Evolutionary conservation across 1,139 yeast species (phyloP).

Genomic region (Kodamaea alishanica): DNA sequence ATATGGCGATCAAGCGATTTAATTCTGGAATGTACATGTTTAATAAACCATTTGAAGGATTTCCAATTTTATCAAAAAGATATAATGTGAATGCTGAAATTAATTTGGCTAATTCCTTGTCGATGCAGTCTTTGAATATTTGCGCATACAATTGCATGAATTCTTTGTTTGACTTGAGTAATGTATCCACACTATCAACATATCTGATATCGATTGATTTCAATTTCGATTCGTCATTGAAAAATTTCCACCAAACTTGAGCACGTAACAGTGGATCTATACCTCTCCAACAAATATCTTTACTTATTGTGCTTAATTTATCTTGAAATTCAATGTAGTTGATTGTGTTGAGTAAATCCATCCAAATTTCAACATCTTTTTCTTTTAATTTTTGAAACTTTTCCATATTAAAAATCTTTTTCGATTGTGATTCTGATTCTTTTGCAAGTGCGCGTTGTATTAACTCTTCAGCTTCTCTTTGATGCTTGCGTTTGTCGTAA

Average conservation of each 20-base stretch:
- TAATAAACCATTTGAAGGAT: neutral
- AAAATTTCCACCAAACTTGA: slow-evolving; percentile 46
- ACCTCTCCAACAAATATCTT: slow-evolving; percentile 63
- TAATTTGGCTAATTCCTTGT: slow-evolving; percentile 5
- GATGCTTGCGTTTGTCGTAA: slow-evolving; percentile 53
- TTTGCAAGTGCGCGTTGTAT: slow-evolving; percentile 44
- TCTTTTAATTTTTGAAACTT: slow-evolving; percentile 25
- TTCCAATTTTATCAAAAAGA: neutral
- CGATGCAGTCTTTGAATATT: slow-evolving; percentile 7
- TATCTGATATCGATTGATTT: slow-evolving; percentile 11
- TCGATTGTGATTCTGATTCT: slow-evolving; percentile 34
- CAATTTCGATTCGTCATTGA: slow-evolving; percentile 2
- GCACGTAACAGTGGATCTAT: slow-evolving; percentile 48
- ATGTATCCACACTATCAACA: slow-evolving; percentile 7
- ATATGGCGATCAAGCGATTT: slow-evolving; percentile 36
- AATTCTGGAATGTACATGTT: slow-evolving; percentile 23
- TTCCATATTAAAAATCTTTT: slow-evolving; percentile 25
- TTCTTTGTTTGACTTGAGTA: slow-evolving; percentile 1
- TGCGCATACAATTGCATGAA: too few species aligned
- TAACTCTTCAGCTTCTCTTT: slow-evolving; percentile 50
- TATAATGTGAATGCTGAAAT: slow-evolving; percentile 4
- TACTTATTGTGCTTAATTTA: slow-evolving; percentile 32
- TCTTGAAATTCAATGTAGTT: slow-evolving; percentile 20
- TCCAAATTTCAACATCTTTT: slow-evolving; percentile 46
- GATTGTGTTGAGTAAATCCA: slow-evolving; percentile 24